Evolutionary conservation across 225 moss, liverwort and hornwort species (phyloP).

Genomic region (Bryoerythrophyllum caledonicum): DNA sequence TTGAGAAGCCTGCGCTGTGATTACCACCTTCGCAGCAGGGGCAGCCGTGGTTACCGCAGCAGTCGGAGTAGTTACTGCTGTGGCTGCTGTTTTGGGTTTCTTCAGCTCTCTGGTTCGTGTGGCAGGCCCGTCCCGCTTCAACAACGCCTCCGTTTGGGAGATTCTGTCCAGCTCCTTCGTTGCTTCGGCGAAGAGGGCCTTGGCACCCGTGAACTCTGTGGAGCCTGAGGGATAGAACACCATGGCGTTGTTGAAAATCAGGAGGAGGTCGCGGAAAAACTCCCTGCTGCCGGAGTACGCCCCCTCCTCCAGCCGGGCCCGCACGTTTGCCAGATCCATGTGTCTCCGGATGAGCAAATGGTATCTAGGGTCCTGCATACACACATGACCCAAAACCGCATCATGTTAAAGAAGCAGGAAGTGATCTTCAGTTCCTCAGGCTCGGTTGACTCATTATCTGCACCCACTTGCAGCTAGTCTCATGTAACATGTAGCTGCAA

Average conservation of each 20-base stretch:
- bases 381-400: background rate
- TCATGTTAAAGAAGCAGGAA: constrained; percentile 12
- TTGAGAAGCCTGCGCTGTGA: too few relatives aligned
- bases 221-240: constrained; percentile 64
- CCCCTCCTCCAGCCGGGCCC: constrained; percentile 80
- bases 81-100: constrained; percentile 37
- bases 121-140: constrained; percentile 82
- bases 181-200: constrained; percentile 56
- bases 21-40: background rate
- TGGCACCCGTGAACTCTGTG: constrained; percentile 61
- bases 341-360: constrained; percentile 65
- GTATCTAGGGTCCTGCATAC: constrained; percentile 55
- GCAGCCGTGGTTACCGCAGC: constrained; percentile 10
- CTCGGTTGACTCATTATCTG: background rate
- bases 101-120: constrained; percentile 75
- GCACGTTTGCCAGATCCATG: constrained; percentile 73
- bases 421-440: background rate
- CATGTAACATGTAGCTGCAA: background rate
- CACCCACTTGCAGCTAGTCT: constrained; percentile 1
- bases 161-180: constrained; percentile 71
- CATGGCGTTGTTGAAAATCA: constrained; percentile 85
- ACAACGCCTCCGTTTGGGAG: constrained; percentile 64
- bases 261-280: constrained; percentile 83
- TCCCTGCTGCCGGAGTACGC: constrained; percentile 80
- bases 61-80: background rate